Percentiles rank a stretch among this genome's conserved stretches.
Evolutionary conservation across 2,329 filamentous ascomycete species (phyloP).

Genomic region (Ophiocordyceps sinensis): DNA sequence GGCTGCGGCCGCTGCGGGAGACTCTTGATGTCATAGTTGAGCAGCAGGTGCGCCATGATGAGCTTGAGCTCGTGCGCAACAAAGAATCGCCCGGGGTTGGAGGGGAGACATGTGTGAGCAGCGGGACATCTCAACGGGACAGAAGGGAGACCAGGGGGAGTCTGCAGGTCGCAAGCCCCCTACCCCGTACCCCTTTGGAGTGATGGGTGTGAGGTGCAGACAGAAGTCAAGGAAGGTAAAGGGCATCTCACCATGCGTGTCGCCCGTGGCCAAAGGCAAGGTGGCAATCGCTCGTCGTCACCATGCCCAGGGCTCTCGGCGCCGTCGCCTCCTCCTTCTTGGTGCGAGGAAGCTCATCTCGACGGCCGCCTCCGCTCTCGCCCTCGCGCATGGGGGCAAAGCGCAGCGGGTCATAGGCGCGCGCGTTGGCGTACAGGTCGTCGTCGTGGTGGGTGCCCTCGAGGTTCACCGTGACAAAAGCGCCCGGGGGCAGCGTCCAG

Average conservation of each 20-base stretch:
- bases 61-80: constrained; percentile 42
- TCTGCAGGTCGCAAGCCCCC: too few relatives aligned
- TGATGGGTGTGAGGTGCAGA: too few relatives aligned
- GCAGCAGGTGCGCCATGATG: constrained; percentile 31
- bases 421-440: constrained; percentile 25
- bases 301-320: constrained; percentile 26
- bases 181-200: too few relatives aligned
- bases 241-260: constrained; percentile 27
- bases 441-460: constrained; percentile 31
- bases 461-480: constrained; percentile 27
- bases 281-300: constrained; percentile 35
- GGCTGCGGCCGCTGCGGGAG: constrained; percentile 23
- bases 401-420: constrained; percentile 32
- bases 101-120: background rate
- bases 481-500: constrained; percentile 24
- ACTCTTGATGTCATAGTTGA: constrained; percentile 37
- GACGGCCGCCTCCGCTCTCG: constrained; percentile 16
- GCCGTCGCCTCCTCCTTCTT: background rate
- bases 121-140: background rate
- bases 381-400: constrained; percentile 28
- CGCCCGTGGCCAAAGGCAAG: constrained; percentile 42
- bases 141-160: too few relatives aligned
- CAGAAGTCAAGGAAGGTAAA: too few relatives aligned
- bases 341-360: constrained; percentile 4
- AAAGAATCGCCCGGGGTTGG: constrained; percentile 39